Evolutionary conservation across 345 rosid genomes (phyloP), one percentile per base, ranked within the genome.

Genomic region (Pelargonium nanum): DNA sequence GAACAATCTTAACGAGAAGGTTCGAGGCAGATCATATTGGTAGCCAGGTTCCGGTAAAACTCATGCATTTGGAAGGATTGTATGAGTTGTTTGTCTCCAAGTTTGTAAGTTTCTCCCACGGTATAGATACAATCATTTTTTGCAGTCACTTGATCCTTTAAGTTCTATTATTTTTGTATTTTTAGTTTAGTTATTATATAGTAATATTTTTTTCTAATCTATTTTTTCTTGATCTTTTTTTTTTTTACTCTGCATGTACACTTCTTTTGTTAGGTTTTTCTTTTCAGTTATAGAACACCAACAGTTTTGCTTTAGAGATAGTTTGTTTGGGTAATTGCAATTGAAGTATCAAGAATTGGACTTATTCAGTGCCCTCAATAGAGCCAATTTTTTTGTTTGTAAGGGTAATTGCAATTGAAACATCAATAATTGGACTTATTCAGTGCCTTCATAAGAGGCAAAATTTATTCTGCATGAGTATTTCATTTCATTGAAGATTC

Each of bases 1-100:
- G 95, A 61, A 87, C 95, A 72, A 71, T 87, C 65, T 93, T 87
- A 65, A 87, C 96, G 22, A 80, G 96, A 77, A 87, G 95, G 72
- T 93, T 84, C 69, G 97, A 90, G 81, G 87, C 96, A 61, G 97
- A 90, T 76, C 96, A 72, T 65, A 78, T 93, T 57, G 83, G 83
- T 72, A 84, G 97, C 75, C 97, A 90, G 81, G 97, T 93, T 67
- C 99, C 99, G 13, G 78, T 90, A 71, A 90, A 83, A 74, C 84
- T 87, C 56, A 85, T 89, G 99, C 97, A 89, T 74, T 72, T 93
- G 80, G 99, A 89, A 83, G 97, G 99, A 63, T 65, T 93, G 55
- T 86, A 81, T 44, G 97, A 93, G 75, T 67, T 93, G 80, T 93
- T 89, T 81, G 76, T 89, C 76, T 93, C 97, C 19, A 93, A 89